These are phyloP conservation scores for Sutorius eximius DNA, from an alignment of 1,284 basidiomycete species.

Conservation along the genomic window DNA sequence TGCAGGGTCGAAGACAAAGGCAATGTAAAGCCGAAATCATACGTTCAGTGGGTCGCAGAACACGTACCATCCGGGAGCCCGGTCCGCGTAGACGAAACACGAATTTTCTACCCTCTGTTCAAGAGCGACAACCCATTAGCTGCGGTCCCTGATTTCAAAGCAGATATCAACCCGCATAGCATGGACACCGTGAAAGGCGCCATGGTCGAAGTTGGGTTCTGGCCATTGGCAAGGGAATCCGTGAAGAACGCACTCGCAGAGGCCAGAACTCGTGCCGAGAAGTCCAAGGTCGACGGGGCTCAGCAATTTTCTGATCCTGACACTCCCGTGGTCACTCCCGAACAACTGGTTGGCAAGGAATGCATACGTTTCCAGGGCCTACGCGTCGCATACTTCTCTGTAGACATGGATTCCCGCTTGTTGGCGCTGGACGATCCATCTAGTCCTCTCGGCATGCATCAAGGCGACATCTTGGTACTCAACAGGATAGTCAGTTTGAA, in stretches of 20 bases:
- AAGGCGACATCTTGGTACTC: conserved; percentile 80
- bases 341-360: conserved; percentile 89
- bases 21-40: conserved; percentile 88
- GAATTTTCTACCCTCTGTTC: conserved; percentile 93
- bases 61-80: conserved; percentile 79
- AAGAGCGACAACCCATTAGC: conserved; percentile 89
- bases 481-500: conserved; percentile 96
- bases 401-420: conserved; percentile 83
- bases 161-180: conserved; percentile 79
- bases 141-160: conserved; percentile 64
- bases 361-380: conserved; percentile 96
- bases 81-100: conserved; percentile 84
- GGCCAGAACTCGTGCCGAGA: conserved; percentile 64
- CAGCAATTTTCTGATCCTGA: conserved; percentile 42
- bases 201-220: conserved; percentile 90
- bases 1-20: conserved; percentile 77
- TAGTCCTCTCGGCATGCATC: conserved; percentile 45
- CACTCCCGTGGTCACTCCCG: conserved; percentile 70
- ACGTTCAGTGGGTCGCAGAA: conserved; percentile 97
- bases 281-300: conserved; percentile 43
- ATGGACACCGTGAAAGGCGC: conserved; percentile 80
- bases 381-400: conserved; percentile 92
- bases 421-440: conserved; percentile 59
- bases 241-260: conserved; percentile 69
- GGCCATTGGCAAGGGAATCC: conserved; percentile 73